phyloP scores from a whole-genome alignment of 2,329 filamentous ascomycete species.

The Pseudopithomyces chartarum region DNA sequence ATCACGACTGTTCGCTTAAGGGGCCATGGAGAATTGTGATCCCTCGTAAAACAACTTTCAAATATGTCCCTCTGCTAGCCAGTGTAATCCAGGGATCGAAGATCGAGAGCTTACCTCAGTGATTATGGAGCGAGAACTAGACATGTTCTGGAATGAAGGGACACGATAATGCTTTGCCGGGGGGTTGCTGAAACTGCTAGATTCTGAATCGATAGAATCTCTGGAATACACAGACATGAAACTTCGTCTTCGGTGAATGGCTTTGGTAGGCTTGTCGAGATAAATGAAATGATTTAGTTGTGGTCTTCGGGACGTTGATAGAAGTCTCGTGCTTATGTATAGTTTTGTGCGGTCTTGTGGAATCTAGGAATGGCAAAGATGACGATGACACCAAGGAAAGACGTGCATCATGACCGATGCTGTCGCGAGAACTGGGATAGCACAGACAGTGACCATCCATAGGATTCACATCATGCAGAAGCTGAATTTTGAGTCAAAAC shows the following conservation, averaged over 20 bases:
- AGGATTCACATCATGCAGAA: conserved; percentile 24
- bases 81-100: not conserved
- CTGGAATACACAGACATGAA: conserved; percentile 31
- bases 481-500: not conserved
- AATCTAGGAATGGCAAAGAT: not conserved
- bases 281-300: conserved; percentile 14
- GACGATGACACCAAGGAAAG: not conserved
- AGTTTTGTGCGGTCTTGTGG: conserved; percentile 1
- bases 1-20: too few relatives aligned
- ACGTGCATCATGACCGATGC: conserved; percentile 5
- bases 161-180: conserved; percentile 29
- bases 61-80: not conserved
- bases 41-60: too few relatives aligned
- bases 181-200: conserved; percentile 31
- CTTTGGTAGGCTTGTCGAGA: conserved; percentile 13
- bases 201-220: conserved; percentile 21
- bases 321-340: conserved; percentile 21
- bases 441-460: conserved; percentile 14
- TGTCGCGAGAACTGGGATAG: conserved; percentile 4
- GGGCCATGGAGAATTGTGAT: too few relatives aligned
- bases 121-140: conserved; percentile 23
- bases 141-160: conserved; percentile 33
- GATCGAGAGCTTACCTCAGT: conserved; percentile 25
- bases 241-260: conserved; percentile 8
- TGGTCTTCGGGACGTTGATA: conserved; percentile 10